Percentiles rank a stretch among this genome's conserved stretches.
These are phyloP conservation scores for Verticillium nubilum DNA, from an alignment of 2,329 filamentous ascomycete species.

Conservation along the genomic window DNA sequence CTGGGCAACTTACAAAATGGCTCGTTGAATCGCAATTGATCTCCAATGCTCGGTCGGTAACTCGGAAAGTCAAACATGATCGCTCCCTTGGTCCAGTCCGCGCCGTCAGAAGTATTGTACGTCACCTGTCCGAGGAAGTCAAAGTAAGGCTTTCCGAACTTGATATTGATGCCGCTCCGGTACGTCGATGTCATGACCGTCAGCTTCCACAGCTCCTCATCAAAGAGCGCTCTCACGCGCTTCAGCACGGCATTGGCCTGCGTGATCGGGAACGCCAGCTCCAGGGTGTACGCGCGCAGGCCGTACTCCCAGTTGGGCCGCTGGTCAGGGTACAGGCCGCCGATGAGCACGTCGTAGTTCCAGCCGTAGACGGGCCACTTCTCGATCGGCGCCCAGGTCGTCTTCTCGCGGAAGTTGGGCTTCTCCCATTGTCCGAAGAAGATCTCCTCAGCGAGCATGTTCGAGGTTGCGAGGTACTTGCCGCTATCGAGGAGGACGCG, in stretches of 20 bases:
- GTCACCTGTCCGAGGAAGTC: conserved; percentile 45
- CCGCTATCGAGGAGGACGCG: conserved; percentile 38
- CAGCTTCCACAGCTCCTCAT: conserved; percentile 36
- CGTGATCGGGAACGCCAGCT: conserved; percentile 46
- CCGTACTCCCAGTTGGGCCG: conserved; percentile 44
- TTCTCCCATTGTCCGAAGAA: conserved; percentile 43
- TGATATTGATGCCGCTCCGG: conserved; percentile 46
- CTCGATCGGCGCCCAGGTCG: conserved; percentile 33
- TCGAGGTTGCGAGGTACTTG: conserved; percentile 39
- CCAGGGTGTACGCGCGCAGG: conserved; percentile 41
- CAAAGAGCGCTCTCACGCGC: conserved; percentile 41
- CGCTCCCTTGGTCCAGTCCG: conserved; percentile 42
- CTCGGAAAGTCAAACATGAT: conserved; percentile 51
- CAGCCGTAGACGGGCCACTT: conserved; percentile 46
- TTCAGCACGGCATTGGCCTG: conserved; percentile 42
- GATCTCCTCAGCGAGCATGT: conserved; percentile 42
- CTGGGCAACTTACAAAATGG: conserved; percentile 37
- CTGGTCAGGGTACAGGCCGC: conserved; percentile 42
- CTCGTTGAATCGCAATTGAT: conserved; percentile 42
- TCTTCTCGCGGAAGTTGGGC: conserved; percentile 48
- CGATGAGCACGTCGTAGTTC: conserved; percentile 49
- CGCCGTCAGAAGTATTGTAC: conserved; percentile 38
- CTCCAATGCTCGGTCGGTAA: conserved; percentile 38
- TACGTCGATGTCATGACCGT: conserved; percentile 44
- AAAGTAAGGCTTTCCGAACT: conserved; percentile 42